phyloP scores from a whole-genome alignment of 2,329 filamentous ascomycete genomes.

The Kalaharituber pfeilii region DNA sequence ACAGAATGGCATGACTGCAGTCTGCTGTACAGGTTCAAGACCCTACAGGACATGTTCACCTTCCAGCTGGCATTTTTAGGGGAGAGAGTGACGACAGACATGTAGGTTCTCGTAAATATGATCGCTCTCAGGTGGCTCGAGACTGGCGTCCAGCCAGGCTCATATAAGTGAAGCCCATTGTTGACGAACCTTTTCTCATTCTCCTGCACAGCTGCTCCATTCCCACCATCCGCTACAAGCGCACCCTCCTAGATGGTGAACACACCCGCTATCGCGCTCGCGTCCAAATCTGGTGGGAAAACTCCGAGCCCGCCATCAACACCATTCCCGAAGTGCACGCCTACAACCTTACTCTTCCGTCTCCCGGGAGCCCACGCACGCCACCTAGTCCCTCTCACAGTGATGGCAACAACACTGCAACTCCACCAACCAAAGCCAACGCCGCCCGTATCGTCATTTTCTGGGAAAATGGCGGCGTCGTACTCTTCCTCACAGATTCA shows the following conservation, averaged over 20 bases:
- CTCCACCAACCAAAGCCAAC: background rate
- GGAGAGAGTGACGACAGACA: constrained; percentile 7
- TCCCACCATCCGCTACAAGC: constrained; percentile 8
- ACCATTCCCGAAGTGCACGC: background rate
- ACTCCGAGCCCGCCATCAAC: background rate
- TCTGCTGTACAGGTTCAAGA: constrained; percentile 12
- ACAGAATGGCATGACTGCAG: background rate
- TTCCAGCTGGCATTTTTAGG: constrained; percentile 9
- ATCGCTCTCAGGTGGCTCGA: too few species aligned
- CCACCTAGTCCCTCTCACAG: background rate
- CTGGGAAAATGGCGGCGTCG: constrained; percentile 4
- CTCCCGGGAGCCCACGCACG: background rate
- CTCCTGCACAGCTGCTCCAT: background rate
- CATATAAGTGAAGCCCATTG: too few species aligned
- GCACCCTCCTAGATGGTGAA: constrained; percentile 7
- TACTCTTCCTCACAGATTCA: constrained; percentile 8
- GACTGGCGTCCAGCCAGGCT: background rate
- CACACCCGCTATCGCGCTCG: constrained; percentile 10
- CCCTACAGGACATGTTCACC: constrained; percentile 8
- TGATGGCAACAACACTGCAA: background rate
- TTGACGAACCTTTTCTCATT: too few species aligned
- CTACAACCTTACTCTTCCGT: background rate
- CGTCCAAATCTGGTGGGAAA: constrained; percentile 9
- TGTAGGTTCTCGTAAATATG: background rate
- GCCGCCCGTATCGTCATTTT: constrained; percentile 9